A percentile compares a stretch with the other conserved stretches of the same genome.
phyloP scores from a whole-genome alignment of 2,329 filamentous ascomycete species.

The Boeremia lycopersici region DNA sequence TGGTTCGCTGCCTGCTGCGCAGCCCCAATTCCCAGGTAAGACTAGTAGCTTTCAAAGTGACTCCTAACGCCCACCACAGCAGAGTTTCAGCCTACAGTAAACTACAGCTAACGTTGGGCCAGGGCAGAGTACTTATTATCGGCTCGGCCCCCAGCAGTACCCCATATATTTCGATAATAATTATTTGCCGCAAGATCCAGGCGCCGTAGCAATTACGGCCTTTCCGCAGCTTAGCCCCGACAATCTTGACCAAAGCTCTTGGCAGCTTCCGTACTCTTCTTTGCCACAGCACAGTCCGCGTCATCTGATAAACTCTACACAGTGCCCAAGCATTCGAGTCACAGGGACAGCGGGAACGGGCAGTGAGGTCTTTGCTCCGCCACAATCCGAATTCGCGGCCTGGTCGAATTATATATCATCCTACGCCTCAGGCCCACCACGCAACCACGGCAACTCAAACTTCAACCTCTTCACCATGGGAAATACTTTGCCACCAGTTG shows the following conservation, averaged over 20 bases:
- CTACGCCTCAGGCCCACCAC: conserved; percentile 40
- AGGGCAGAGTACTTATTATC: conserved; percentile 42
- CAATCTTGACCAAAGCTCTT: conserved; percentile 30
- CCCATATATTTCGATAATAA: conserved; percentile 28
- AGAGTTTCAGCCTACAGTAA: conserved; percentile 37
- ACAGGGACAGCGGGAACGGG: conserved; percentile 31
- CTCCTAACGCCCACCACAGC: conserved; percentile 19
- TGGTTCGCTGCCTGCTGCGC: conserved; percentile 17
- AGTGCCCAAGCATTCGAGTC: conserved; percentile 40
- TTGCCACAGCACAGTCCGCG: conserved; percentile 40
- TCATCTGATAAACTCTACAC: conserved; percentile 41
- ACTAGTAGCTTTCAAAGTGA: conserved; percentile 33
- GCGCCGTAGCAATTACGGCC: conserved; percentile 38
- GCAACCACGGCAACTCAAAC: conserved; percentile 27
- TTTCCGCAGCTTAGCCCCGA: conserved; percentile 38
- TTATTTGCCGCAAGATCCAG: conserved; percentile 38
- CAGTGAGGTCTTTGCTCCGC: conserved; percentile 38
- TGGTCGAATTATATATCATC: conserved; percentile 38
- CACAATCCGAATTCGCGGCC: conserved; percentile 39
- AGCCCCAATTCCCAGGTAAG: conserved; percentile 30
- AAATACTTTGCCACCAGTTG: conserved; percentile 27
- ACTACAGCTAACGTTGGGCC: conserved; percentile 22
- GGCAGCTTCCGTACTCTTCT: conserved; percentile 34
- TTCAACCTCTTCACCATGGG: conserved; percentile 34
- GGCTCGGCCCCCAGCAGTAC: conserved; percentile 30